A percentile compares a stretch with the other conserved stretches of the same genome.
Evolutionary conservation across 345 rosid species (phyloP).

Genomic region (Citrus medica): DNA sequence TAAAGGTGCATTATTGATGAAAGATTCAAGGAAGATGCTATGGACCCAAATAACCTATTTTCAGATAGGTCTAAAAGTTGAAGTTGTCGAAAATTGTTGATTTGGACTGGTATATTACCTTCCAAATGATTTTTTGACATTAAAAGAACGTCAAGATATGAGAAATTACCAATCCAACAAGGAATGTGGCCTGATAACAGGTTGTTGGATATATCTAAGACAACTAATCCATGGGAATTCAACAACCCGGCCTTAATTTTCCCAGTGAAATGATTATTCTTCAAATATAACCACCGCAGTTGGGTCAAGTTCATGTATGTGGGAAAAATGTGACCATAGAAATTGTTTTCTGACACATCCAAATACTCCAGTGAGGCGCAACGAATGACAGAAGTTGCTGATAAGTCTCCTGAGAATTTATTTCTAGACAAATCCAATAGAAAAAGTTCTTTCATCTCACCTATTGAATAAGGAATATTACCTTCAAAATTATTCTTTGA

Average conservation of each 20-base stretch:
- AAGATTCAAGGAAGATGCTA: background rate
- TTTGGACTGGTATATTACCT: background rate
- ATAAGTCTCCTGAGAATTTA: background rate
- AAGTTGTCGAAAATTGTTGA: too few species aligned
- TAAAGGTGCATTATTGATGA: background rate
- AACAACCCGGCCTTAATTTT: background rate
- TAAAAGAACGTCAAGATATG: background rate
- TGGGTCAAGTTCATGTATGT: background rate
- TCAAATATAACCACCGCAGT: background rate
- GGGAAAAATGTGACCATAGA: background rate
- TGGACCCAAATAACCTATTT: background rate
- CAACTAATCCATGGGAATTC: accelerated
- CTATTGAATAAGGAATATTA: too few species aligned
- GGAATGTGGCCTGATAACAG: background rate
- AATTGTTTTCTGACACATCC: background rate
- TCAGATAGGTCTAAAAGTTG: accelerated
- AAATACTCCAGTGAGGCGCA: background rate
- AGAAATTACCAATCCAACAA: background rate
- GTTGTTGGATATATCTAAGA: background rate
- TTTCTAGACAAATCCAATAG: background rate
- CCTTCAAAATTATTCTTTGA: too few species aligned
- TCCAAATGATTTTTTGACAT: background rate
- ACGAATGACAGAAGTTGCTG: background rate
- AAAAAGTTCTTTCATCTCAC: too few species aligned
- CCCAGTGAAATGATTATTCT: background rate